phyloP scores from a whole-genome alignment of 1,284 basidiomycete species.

The Lignosus rhinocerotis region DNA sequence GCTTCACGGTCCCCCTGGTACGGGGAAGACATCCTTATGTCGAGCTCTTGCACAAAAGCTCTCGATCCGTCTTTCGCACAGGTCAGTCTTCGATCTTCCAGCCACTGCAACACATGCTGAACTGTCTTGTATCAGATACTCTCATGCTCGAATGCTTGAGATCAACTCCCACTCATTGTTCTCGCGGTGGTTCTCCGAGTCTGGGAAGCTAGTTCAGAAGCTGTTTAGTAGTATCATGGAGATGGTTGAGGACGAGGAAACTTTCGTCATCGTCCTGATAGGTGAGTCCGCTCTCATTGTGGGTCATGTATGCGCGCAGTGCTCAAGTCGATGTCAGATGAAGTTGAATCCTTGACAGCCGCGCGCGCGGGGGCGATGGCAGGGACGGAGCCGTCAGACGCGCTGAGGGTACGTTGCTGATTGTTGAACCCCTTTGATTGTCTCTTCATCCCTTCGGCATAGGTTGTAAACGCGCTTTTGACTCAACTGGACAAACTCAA shows the following conservation, averaged over 20 bases:
- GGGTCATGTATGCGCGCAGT: conserved; percentile 6
- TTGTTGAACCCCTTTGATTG: not conserved
- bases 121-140: conserved; percentile 62
- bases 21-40: conserved; percentile 96
- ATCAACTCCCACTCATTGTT: conserved; percentile 98
- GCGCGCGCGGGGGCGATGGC: conserved; percentile 92
- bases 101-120: not conserved
- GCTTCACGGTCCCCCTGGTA: conserved; percentile 96
- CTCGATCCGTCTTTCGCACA: conserved; percentile 83
- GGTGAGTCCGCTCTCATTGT: conserved; percentile 45
- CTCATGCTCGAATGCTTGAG: conserved; percentile 86
- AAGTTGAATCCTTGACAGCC: conserved; percentile 95
- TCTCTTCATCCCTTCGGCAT: not conserved
- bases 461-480: conserved; percentile 97
- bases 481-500: conserved; percentile 97
- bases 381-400: conserved; percentile 94
- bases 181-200: conserved; percentile 98
- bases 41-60: conserved; percentile 95
- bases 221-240: conserved; percentile 89
- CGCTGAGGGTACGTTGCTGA: conserved; percentile 68
- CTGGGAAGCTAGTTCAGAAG: conserved; percentile 95
- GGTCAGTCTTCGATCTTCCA: conserved; percentile 45
- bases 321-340: conserved; percentile 55
- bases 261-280: conserved; percentile 94
- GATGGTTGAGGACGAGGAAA: conserved; percentile 85